Conservation (phyloP, 2,329 filamentous ascomycete genomes). For the Trichoderma breve region DNA sequence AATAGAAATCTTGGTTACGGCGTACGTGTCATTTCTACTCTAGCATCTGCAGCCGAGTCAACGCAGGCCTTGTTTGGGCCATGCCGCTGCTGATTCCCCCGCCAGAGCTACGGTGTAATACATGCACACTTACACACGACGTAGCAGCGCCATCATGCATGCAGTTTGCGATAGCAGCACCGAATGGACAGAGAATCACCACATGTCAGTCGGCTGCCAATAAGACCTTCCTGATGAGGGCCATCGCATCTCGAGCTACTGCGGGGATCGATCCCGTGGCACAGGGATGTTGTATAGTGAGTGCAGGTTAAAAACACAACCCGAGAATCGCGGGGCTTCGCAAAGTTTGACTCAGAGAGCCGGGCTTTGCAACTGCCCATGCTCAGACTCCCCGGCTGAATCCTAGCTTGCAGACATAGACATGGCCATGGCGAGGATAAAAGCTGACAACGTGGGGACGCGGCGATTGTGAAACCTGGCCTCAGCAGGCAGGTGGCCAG, state of each 20-base stretch:
- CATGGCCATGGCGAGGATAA: not conserved
- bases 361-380: not conserved
- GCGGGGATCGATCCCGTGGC: conserved; percentile 16
- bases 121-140: not conserved
- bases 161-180: conserved; percentile 2
- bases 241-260: conserved; percentile 9
- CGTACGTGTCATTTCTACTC: not conserved
- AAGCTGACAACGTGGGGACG: not conserved
- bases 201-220: not conserved
- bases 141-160: conserved; percentile 2
- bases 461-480: not conserved
- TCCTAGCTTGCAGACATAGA: not conserved
- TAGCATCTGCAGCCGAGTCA: not conserved
- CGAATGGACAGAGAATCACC: conserved; percentile 9
- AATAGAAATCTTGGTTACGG: not conserved
- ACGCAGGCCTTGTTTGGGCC: not conserved
- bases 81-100: not conserved
- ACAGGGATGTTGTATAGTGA: conserved; percentile 17
- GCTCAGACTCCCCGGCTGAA: not conserved
- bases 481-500: not conserved
- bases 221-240: conserved; percentile 18
- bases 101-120: not conserved
- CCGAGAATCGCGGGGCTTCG: not conserved
- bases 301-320: not conserved
- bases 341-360: not conserved